Base-by-base conservation (phyloP, 176 grass and related monocot species). In the Aegilops speltoides region DNA sequence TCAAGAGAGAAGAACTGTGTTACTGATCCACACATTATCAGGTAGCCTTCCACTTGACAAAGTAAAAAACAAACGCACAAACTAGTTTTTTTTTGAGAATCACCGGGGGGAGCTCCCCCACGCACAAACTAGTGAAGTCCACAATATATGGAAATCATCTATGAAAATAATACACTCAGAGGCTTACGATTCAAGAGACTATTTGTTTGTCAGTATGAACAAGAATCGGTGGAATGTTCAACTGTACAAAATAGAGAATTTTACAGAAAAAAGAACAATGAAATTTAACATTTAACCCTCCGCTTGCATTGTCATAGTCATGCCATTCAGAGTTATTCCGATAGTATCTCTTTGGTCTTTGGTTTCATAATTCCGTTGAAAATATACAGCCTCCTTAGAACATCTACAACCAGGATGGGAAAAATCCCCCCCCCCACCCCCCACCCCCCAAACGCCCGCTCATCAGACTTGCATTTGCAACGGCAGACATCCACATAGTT, bases 341-440 rank as follows among this genome's bases (percentile, higher is more conserved):
- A 29, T 20, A 59, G 20, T 22, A 7, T 45, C n/a, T 12, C 7
- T 32, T 1, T 15, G 1, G 2, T 61, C 25, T 70, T 71, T 15
- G 48, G 7, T 23, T 83, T 37, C 20, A 8, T 23, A 71, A 66
- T 82, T 48, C 4, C 84, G 63, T 65, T 10, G 31, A 71, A 88
- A 90, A 83, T 73, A 92, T 17, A 70, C 37, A 13, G 71, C 71
- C 15, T 77, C 43, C 17, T 25, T 72, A n/a, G n/a, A n/a, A n/a
- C n/a, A n/a, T n/a, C n/a, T n/a, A n/a, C n/a, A n/a, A n/a, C n/a
- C n/a, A n/a, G n/a, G n/a, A n/a, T n/a, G n/a, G n/a, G n/a, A n/a
- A n/a, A n/a, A n/a, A n/a, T n/a, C n/a, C n/a, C n/a, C n/a, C n/a
- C n/a, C n/a, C n/a, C n/a, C n/a, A n/a, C n/a, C n/a, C n/a, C n/a